Evolutionary conservation across 768 basidiomycete genomes (phyloP).

Genomic region (Boletus bicolor): DNA sequence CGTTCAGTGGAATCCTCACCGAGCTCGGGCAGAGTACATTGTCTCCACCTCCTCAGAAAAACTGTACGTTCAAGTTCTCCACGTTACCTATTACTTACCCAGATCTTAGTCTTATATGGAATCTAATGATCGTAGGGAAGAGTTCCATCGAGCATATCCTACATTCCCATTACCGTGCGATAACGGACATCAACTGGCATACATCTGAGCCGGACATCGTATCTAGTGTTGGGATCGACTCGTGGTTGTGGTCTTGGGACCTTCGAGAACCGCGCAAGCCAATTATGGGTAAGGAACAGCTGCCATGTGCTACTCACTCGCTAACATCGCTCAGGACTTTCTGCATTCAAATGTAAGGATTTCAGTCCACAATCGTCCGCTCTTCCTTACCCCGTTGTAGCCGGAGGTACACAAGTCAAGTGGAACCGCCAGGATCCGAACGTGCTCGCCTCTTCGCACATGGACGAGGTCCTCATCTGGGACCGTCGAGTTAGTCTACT

Average conservation of each 20-base stretch:
- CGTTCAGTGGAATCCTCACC: constrained; percentile 91
- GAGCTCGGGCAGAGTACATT: constrained; percentile 70
- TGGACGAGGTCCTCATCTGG: constrained; percentile 88
- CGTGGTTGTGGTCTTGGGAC: constrained; percentile 96
- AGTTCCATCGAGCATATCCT: constrained; percentile 83
- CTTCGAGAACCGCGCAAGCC: constrained; percentile 68
- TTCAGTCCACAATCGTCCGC: background rate
- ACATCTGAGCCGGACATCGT: constrained; percentile 80
- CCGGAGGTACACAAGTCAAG: constrained; percentile 92
- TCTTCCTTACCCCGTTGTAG: constrained; percentile 35
- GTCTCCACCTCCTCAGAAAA: constrained; percentile 89
- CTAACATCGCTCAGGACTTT: constrained; percentile 40
- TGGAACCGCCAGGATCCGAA: constrained; percentile 91
- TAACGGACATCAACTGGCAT: constrained; percentile 99
- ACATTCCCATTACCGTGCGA: constrained; percentile 88
- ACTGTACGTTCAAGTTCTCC: constrained; percentile 49
- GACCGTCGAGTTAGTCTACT: constrained; percentile 71
- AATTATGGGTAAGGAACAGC: constrained; percentile 49
- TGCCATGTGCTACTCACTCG: background rate
- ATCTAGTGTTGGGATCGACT: constrained; percentile 88
- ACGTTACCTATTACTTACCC: background rate
- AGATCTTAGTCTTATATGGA: constrained; percentile 80
- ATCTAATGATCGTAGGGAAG: constrained; percentile 69
- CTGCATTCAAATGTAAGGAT: constrained; percentile 52
- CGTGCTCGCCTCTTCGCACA: constrained; percentile 86